Conservation (phyloP, 768 basidiomycete genomes). For the Tulasnella sp. region DNA sequence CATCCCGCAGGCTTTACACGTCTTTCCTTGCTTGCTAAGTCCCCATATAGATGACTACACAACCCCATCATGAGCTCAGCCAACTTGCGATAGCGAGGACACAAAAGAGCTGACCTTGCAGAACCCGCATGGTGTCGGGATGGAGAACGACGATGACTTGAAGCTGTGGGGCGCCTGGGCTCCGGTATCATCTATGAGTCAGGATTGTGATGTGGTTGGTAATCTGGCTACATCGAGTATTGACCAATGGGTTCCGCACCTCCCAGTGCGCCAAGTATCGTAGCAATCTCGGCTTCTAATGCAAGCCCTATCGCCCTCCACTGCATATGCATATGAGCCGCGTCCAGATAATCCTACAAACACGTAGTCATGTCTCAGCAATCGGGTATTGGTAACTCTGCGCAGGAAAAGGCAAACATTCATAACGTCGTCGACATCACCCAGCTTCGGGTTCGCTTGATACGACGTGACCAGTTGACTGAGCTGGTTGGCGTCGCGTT, state of each 20-base stretch:
- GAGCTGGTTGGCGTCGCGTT: constrained; percentile 43
- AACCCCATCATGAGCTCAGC: not conserved
- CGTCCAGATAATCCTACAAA: constrained; percentile 49
- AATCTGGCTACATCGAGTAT: not conserved
- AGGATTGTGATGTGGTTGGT: not conserved
- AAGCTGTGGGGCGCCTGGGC: constrained; percentile 60
- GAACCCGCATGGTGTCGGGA: constrained; percentile 70
- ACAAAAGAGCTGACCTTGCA: constrained; percentile 47
- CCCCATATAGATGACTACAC: constrained; percentile 74
- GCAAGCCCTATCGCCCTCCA: constrained; percentile 45
- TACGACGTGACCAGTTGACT: constrained; percentile 37
- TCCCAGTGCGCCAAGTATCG: constrained; percentile 48
- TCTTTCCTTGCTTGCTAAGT: constrained; percentile 76
- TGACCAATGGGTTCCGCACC: constrained; percentile 32
- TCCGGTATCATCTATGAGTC: constrained; percentile 59
- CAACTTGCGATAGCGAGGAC: not conserved
- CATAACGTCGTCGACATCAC: constrained; percentile 44
- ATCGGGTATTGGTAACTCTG: not conserved
- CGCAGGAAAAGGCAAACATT: constrained; percentile 33
- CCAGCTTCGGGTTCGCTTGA: constrained; percentile 37
- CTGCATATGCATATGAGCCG: constrained; percentile 45
- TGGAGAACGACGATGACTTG: constrained; percentile 78
- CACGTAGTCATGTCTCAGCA: not conserved
- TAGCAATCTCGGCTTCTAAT: constrained; percentile 52
- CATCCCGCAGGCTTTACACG: constrained; percentile 63